Evolutionary conservation across 225 moss, liverwort and hornwort species (phyloP), one percentile per base, ranked within the genome.

Genomic region (Marchantia paleacea): DNA sequence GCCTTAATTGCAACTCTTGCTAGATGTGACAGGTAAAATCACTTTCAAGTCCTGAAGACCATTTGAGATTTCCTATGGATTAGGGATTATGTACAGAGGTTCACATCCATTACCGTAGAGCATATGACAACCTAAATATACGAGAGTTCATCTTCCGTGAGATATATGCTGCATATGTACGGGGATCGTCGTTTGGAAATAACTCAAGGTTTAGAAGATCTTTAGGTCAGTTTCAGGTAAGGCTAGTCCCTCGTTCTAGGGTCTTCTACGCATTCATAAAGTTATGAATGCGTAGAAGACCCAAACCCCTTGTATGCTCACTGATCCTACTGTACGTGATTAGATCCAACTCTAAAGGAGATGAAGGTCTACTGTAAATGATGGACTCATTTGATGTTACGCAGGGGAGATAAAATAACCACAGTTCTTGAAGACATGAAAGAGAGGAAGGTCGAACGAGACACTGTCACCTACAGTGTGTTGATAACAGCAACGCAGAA

Each of bases 381-480:
- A 77, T 10, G 20, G 61, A 68, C 74, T 76, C 82, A 49, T 70
- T 48, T 64, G 61, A 15, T 81, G 15, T 50, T 76, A 50, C 85
- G 84, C 89, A 95, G 94, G 84, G 76, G 77, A 80, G 84, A 83
- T 63, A 82, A 87, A 62, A 83, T 95, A 24, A 49, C 85, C 25
- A 5, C 55, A 51, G 79, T 99, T 10, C 88, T 95, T 10, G 85
- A 89, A 82, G 85, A 92, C 79, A 92, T 99, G 99, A 85, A 91
- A 75, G 79, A 69, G 8, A 80, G 85, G 69, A 90, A 90, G 58
- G 83, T 85, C 18, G 87, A 91, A 71, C 90, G 88, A 64, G 99
- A 95, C 80, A 76, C 86, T 26, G 88, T 93, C 78, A 99, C 99
- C 6, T 95, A 90, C 67, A 90, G 91, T 79, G 87, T 99, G 76